Percentiles rank a stretch among this genome's conserved stretches.
These are phyloP conservation scores for Collybiopsis confluens DNA, from an alignment of 768 basidiomycete genomes.

Conservation along the genomic window DNA sequence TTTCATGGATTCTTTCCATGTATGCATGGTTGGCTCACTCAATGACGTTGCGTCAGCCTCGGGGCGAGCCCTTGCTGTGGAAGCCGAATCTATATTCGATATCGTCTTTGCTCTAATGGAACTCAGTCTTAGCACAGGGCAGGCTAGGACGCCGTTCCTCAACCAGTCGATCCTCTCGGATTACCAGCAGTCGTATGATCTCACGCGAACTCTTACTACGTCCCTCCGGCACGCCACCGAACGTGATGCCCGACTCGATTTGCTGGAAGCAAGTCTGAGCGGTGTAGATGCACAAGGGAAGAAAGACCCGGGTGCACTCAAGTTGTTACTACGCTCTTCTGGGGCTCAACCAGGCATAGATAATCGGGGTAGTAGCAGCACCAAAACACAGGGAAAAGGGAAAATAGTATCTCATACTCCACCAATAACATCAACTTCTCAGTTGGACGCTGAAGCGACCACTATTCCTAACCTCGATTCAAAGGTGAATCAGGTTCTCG, in stretches of 20 bases:
- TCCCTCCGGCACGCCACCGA: constrained; percentile 41
- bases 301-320: constrained; percentile 53
- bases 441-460: neutral
- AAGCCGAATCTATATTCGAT: constrained; percentile 53
- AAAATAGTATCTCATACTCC: constrained; percentile 4
- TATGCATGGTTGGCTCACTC: constrained; percentile 47
- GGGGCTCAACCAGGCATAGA: constrained; percentile 40
- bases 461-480: constrained; percentile 46
- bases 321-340: constrained; percentile 59
- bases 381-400: constrained; percentile 6
- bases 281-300: constrained; percentile 26
- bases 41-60: constrained; percentile 41
- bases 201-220: constrained; percentile 45
- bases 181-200: constrained; percentile 65
- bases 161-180: constrained; percentile 65
- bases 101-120: constrained; percentile 58
- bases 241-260: constrained; percentile 55
- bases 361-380: constrained; percentile 26
- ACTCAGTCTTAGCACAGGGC: constrained; percentile 31
- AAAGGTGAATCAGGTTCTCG: constrained; percentile 66
- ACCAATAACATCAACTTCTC: constrained; percentile 7
- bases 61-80: constrained; percentile 37
- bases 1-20: constrained; percentile 65
- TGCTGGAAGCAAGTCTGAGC: constrained; percentile 50
- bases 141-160: constrained; percentile 49